These are phyloP conservation scores for Capsicum pubescens DNA, from an alignment of 257 asterid genomes.

Conservation along the genomic window DNA sequence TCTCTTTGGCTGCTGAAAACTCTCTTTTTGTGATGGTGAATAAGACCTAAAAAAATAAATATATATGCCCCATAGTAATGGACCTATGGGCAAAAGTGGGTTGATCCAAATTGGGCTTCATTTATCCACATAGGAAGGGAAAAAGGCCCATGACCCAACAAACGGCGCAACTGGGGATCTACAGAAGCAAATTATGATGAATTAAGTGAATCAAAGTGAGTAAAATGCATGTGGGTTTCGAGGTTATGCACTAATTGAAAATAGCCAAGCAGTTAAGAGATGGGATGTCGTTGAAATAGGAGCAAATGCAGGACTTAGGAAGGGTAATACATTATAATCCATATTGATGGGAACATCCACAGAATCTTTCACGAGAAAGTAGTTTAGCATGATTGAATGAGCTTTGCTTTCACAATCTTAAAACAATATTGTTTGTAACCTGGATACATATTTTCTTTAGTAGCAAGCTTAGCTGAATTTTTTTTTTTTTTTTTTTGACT, in stretches of 20 bases:
- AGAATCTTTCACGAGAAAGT: background rate
- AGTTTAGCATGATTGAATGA: background rate
- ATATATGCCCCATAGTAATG: too few relatives aligned
- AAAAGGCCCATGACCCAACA: too few relatives aligned
- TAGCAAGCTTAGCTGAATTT: constrained; percentile 78
- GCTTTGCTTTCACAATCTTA: constrained; percentile 18
- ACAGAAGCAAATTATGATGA: constrained; percentile 36
- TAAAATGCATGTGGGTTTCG: background rate
- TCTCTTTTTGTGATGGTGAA: too few relatives aligned
- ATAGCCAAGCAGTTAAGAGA: background rate
- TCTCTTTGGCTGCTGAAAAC: too few relatives aligned
- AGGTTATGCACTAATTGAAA: too few relatives aligned
- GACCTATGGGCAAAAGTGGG: too few relatives aligned
- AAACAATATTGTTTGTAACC: constrained; percentile 47
- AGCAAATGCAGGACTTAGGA: background rate
- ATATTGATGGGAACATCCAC: background rate
- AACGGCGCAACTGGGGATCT: constrained; percentile 58
- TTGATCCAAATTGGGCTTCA: too few relatives aligned
- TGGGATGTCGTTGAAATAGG: background rate
- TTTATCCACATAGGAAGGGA: too few relatives aligned
- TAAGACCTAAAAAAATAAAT: too few relatives aligned
- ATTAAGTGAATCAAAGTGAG: background rate
- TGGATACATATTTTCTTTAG: constrained; percentile 72
- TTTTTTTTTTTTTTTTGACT: constrained; percentile 62
- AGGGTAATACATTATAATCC: background rate